Conservation (phyloP, 2,329 filamentous ascomycete genomes). For the Diaporthe sp. region DNA sequence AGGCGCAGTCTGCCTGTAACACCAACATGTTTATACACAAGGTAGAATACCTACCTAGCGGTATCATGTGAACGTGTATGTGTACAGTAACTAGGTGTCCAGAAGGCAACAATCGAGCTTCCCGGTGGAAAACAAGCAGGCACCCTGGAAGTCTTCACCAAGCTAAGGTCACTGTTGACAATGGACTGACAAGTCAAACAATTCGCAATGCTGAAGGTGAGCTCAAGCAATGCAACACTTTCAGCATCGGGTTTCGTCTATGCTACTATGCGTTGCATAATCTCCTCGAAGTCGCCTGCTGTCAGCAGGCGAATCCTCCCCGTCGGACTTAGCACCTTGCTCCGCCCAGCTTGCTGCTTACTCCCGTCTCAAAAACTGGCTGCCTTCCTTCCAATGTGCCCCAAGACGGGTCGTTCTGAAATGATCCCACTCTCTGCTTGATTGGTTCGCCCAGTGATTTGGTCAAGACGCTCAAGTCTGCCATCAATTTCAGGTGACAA, state of each 20-base stretch:
- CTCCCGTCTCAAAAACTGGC: neutral
- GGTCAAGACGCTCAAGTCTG: neutral
- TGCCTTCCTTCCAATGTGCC: neutral
- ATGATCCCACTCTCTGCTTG: neutral
- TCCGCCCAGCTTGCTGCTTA: neutral
- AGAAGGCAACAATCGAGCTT: neutral
- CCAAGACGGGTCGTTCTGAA: neutral
- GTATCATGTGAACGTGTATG: neutral
- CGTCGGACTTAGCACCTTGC: conserved; percentile 11
- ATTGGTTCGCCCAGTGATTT: neutral
- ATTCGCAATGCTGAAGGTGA: neutral
- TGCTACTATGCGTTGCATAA: neutral
- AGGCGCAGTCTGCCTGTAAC: neutral
- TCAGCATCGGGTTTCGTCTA: neutral
- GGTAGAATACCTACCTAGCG: neutral
- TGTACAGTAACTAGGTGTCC: neutral
- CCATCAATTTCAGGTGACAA: neutral
- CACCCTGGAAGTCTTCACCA: neutral
- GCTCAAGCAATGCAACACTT: neutral
- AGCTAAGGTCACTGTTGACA: neutral
- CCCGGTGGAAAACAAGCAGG: neutral
- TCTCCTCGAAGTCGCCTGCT: neutral
- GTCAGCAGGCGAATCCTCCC: neutral
- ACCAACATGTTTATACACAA: neutral
- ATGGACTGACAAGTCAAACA: neutral